These are phyloP conservation scores for Thoreauomyces humboldtii DNA, from an alignment of 192 early-diverging fungal species.

Conservation along the genomic window DNA sequence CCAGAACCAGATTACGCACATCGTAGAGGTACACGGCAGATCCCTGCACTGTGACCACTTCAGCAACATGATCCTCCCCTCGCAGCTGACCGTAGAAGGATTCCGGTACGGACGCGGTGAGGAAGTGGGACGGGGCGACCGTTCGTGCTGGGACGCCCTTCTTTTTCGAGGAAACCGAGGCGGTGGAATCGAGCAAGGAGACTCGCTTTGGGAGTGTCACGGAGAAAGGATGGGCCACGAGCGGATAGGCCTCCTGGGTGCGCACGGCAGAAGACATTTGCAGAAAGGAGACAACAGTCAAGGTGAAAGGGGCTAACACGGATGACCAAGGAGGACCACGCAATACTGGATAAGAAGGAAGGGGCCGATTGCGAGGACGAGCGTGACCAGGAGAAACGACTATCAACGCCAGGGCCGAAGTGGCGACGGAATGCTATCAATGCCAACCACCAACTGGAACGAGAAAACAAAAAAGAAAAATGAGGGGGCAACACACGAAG, in stretches of 20 bases:
- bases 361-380: too few species aligned
- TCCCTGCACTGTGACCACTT: slow-evolving; percentile 16
- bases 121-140: slow-evolving; percentile 2
- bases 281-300: too few species aligned
- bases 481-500: too few species aligned
- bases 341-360: too few species aligned
- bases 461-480: too few species aligned
- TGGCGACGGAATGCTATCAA: too few species aligned
- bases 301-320: too few species aligned
- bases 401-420: too few species aligned
- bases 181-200: not conserved
- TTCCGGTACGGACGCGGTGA: slow-evolving; percentile 13
- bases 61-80: slow-evolving; percentile 5
- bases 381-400: too few species aligned
- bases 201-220: slow-evolving; percentile 6
- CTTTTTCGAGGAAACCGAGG: too few species aligned
- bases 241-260: slow-evolving; percentile 11
- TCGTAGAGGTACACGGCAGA: slow-evolving; percentile 25
- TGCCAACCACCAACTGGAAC: too few species aligned
- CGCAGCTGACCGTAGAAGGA: not conserved
- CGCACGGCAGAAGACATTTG: slow-evolving; percentile 3
- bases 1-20: slow-evolving; percentile 7
- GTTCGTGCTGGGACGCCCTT: not conserved
- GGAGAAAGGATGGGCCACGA: slow-evolving; percentile 12
- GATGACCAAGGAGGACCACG: too few species aligned